Evolutionary conservation across 129 eudicot genomes (phyloP), one percentile per base, ranked within the genome.

Genomic region (Flaveria robusta): DNA sequence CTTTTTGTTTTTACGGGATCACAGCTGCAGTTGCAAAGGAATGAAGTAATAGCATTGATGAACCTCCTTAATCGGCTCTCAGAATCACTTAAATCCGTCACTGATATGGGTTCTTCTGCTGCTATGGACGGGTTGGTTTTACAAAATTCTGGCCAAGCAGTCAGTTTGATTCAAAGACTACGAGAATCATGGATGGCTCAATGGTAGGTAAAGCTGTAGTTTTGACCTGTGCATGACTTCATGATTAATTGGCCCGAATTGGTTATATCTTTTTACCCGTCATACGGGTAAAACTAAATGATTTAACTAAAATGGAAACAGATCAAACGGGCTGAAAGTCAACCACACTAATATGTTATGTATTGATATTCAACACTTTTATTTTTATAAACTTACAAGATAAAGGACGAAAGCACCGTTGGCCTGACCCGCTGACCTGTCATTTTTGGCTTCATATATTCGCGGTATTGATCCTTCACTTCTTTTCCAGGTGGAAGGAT

Each of bases 21-120:
- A 60, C 87, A 92, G 96, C 75, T 92, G 83, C 87, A 86, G 82
- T 80, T 89, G 72, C 94, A 92, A 83, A 81, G 96, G 81, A 92
- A 92, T 79, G 98, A 92, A 81, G 98, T 89, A 81, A 92, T 90
- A 79, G 98, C 98, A 20, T 76, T 92, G 58, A 60, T 92, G 41
- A 92, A 92, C 78, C 77, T 92, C 46, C 93, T 92, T 5, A 82
- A 92, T 74, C 88, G 96, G 31, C 90, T 92, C 24, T 92, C 98
- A 7, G 94, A 92, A 81, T 92, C 98, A 43, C 77, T 92, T 42
- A 90, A 27, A 34, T 58, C 41, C 5, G 37, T 68, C 68, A 66
- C 71, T 41, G 52, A 68, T 3, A 68, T 41, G 72, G 49, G 50
- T 29, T 87, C 97, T 74, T 80, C 83, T 12, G 83, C 79, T 39